Conservation (phyloP, 176 grass and related monocot species). For the Oryza glaberrima region DNA sequence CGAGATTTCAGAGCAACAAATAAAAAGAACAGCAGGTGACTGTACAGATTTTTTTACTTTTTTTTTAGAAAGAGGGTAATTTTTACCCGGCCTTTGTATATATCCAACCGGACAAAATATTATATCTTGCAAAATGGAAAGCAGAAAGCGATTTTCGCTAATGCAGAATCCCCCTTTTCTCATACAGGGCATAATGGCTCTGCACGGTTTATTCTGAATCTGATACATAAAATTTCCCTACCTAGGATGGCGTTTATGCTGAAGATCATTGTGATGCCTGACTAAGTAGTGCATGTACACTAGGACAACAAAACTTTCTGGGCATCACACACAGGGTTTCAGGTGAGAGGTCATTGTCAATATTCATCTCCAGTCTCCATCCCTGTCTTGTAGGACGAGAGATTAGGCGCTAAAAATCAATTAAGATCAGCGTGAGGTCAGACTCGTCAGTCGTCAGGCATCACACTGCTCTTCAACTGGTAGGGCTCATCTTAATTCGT, state of each 20-base stretch:
- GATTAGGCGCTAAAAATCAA: neutral
- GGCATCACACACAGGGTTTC: neutral
- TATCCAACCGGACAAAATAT: too few relatives aligned
- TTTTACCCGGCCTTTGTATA: too few relatives aligned
- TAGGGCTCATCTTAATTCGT: constrained; percentile 9
- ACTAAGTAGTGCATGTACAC: constrained; percentile 38
- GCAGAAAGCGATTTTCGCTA: too few relatives aligned
- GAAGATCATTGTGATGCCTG: neutral
- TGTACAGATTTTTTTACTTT: too few relatives aligned
- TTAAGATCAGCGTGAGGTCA: constrained; percentile 2
- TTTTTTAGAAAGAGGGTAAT: too few relatives aligned
- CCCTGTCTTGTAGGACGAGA: constrained; percentile 43
- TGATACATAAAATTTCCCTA: neutral
- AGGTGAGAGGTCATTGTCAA: constrained; percentile 35
- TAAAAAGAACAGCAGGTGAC: too few relatives aligned
- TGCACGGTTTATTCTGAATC: neutral
- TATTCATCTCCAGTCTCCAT: constrained; percentile 35
- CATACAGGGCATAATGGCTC: neutral
- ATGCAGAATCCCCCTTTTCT: neutral
- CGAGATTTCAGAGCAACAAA: too few relatives aligned
- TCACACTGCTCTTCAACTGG: neutral
- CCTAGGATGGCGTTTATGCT: constrained; percentile 9
- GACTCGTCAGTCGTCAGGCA: neutral
- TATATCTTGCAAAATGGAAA: too few relatives aligned
- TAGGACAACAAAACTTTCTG: constrained; percentile 19